Base-by-base conservation (phyloP, 2,329 filamentous ascomycete genomes). In the Fusarium dlaminii region DNA sequence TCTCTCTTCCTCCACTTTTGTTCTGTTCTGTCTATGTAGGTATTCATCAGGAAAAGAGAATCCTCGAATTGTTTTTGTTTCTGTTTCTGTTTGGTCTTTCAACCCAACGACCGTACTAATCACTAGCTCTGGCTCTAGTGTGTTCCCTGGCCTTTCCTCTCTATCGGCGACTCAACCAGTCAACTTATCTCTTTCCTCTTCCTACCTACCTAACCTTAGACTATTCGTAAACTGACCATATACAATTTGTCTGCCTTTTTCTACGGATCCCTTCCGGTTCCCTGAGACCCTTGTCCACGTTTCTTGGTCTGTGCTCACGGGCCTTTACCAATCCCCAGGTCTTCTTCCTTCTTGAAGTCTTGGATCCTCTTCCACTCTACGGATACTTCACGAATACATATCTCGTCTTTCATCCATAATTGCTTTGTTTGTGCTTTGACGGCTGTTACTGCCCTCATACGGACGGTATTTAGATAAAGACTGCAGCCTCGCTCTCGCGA, bases 241-340 rank as follows among this genome's bases (percentile, higher is more conserved):
- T 40, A 58, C 40, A 56, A 27, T 24, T 34, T 30, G 34, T 34
- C 45, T 62, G 36, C 46, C 32, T 55, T 20, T 20, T 61, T 40
- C 42, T 32, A 17, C 58, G 29, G 48, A 52, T 56, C 20, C 48
- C 45, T 22, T 48, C 43, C 57, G 49, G 65, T 18, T 57, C 48
- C 48, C 34, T 57, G 34, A 49, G 51, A 58, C 66, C 70, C 71
- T 71, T 66, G 68, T 40, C 68, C 67, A 68, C 61, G 60, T 52
- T 69, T 40, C 51, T 55, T 52, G 51, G 63, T 66, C 72, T 60
- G 68, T 65, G 56, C 72, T 72, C 72, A 66, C 67, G 68, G 67
- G 63, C 70, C 72, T 70, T 51, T 63, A 52, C 68, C 72, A 74
- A 67, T 74, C 71, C 72, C 67, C 72, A 74, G 72, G 65, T 67